phyloP scores from a whole-genome alignment of 345 rosid species.

The Acer campestre region DNA sequence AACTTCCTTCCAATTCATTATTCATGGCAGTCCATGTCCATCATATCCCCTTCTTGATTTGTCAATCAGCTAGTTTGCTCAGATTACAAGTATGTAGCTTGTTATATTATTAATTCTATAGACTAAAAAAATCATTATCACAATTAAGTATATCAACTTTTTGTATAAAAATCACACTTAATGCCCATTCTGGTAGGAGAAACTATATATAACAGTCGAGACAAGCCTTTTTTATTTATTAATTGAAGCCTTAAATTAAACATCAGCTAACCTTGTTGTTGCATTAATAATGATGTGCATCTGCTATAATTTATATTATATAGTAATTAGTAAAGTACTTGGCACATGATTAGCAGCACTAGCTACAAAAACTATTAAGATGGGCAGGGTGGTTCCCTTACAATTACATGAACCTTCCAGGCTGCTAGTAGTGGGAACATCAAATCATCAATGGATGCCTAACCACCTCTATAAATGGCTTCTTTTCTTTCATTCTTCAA shows the following conservation, averaged over 20 bases:
- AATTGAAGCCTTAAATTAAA: too few species aligned
- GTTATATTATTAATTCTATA: too few species aligned
- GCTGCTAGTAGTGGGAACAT: constrained; percentile 21
- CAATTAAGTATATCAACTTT: too few species aligned
- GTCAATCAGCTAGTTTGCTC: neutral
- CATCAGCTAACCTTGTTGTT: neutral
- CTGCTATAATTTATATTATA: neutral
- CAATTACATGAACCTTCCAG: neutral
- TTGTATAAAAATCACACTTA: too few species aligned
- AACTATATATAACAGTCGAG: too few species aligned
- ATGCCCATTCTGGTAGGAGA: too few species aligned
- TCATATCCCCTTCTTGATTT: constrained; percentile 7
- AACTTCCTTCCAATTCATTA: constrained; percentile 9
- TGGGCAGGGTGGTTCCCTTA: constrained; percentile 8
- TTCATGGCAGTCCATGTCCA: constrained; percentile 22
- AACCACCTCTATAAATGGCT: neutral
- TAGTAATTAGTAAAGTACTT: neutral
- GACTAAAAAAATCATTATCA: too few species aligned
- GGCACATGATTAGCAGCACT: neutral
- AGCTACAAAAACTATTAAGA: neutral
- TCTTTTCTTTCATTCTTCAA: neutral
- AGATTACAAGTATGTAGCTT: too few species aligned
- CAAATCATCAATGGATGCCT: constrained; percentile 12
- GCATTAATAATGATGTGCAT: neutral
- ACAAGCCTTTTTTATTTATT: too few species aligned